Base-by-base conservation (phyloP, 164 flowering plant genomes). In the Amborella trichopoda region DNA sequence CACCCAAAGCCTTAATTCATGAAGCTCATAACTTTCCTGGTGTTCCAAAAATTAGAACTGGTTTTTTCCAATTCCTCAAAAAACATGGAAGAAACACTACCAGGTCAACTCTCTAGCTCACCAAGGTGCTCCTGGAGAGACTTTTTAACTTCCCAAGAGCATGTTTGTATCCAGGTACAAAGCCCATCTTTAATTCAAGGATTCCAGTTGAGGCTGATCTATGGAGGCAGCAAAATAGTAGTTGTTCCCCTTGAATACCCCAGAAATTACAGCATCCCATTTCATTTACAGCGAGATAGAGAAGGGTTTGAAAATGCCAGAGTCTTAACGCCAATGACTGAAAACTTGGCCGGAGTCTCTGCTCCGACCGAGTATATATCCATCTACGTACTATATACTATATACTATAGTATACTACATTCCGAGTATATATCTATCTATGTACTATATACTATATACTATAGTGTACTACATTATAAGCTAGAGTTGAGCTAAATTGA, bases 281-380 rank as follows among this genome's bases (percentile, higher is more conserved):
- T 68, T 87, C 23, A 76, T 83, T 23, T 88, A 80, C 49, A 78
- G 81, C 32, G 83, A 83, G 57, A 88, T 88, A 23, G 91, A 85
- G 80, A 83, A 83, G 56, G 73, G 94, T 55, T 55, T 81, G 68
- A 67, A 75, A 36, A 74, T 80, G 13, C 75, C 81, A 13, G 86
- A 85, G 61, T 85, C 80, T 55, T 65, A 58, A 47, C 81, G 67
- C 58, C n/a, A n/a, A n/a, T n/a, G n/a, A n/a, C n/a, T n/a, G n/a
- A n/a, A n/a, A n/a, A n/a, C n/a, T n/a, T n/a, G n/a, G n/a, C n/a
- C n/a, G n/a, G n/a, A n/a, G n/a, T n/a, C n/a, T n/a, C n/a, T n/a
- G n/a, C n/a, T n/a, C n/a, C n/a, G n/a, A n/a, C n/a, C n/a, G n/a
- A n/a, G n/a, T n/a, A n/a, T n/a, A n/a, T n/a, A n/a, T n/a, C n/a